Conservation (phyloP, 441 rosid species). For the Erodium texanum region DNA sequence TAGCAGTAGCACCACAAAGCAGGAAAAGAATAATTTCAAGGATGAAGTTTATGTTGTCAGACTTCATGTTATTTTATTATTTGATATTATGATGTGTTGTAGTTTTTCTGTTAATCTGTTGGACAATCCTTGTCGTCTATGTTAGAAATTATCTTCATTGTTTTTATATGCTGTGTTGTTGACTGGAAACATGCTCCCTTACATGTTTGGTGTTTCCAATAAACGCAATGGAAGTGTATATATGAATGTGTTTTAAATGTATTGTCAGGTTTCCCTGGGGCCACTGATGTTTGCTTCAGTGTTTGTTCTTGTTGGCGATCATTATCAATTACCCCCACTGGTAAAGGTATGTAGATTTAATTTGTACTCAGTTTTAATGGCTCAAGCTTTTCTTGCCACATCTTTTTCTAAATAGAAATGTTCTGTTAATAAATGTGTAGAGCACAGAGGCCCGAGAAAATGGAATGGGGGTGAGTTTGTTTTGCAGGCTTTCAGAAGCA, state of each 20-base stretch:
- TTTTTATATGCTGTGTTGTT: not conserved
- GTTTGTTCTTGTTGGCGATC: constrained; percentile 98
- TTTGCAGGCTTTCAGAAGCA: constrained; percentile 92
- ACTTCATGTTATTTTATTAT: not conserved
- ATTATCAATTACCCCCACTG: constrained; percentile 94
- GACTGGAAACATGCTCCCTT: not conserved
- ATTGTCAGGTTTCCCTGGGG: constrained; percentile 72
- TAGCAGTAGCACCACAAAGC: not conserved
- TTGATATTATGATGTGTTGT: not conserved
- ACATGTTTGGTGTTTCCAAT: constrained; percentile 1
- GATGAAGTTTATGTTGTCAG: not conserved
- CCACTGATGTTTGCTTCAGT: constrained; percentile 77
- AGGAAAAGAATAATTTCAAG: not conserved
- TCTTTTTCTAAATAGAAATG: constrained; percentile 17
- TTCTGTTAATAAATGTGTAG: constrained; percentile 34
- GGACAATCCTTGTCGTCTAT: not conserved
- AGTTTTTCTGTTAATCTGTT: not conserved
- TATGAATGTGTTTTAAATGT: constrained; percentile 14
- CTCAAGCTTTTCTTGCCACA: constrained; percentile 12
- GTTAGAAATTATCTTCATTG: not conserved
- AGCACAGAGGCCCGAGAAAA: constrained; percentile 91
- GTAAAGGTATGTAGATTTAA: constrained; percentile 51
- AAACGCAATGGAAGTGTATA: not conserved
- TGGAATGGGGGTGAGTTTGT: constrained; percentile 93
- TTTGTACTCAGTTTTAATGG: constrained; percentile 9